Evolutionary conservation across 176 grass and related monocot genomes (phyloP).

Genomic region (Cenchrus americanus): DNA sequence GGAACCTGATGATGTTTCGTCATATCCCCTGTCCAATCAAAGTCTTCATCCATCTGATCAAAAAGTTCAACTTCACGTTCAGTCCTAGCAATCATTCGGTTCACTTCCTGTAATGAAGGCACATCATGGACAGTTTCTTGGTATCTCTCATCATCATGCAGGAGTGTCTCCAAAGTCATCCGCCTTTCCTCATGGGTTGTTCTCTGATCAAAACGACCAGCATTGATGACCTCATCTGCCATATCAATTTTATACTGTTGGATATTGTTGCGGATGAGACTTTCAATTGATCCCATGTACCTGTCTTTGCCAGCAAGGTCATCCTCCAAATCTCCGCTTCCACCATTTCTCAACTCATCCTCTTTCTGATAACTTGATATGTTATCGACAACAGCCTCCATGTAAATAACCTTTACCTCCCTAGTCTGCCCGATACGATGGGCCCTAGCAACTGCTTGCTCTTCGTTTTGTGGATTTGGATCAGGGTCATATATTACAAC

Average conservation of each 20-base stretch:
- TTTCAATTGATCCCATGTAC: slow-evolving; percentile 95
- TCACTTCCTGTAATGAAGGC: slow-evolving; percentile 95
- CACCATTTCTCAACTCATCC: slow-evolving; percentile 93
- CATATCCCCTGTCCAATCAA: slow-evolving; percentile 97
- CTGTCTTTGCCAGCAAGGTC: slow-evolving; percentile 97
- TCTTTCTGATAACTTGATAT: slow-evolving; percentile 97
- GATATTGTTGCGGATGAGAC: slow-evolving; percentile 96
- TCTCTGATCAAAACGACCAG: slow-evolving; percentile 99
- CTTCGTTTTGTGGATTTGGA: slow-evolving; percentile 97
- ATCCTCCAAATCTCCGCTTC: slow-evolving; percentile 76
- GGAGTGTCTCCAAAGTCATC: slow-evolving; percentile 87
- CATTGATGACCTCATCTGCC: slow-evolving; percentile 99
- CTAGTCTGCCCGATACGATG: slow-evolving; percentile 98
- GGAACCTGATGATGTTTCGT: slow-evolving; percentile 78
- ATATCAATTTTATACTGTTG: slow-evolving; percentile 99
- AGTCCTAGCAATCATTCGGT: slow-evolving; percentile 98
- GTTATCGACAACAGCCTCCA: slow-evolving; percentile 97
- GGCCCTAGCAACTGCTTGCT: slow-evolving; percentile 97
- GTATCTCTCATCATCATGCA: slow-evolving; percentile 97
- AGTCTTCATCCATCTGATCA: slow-evolving; percentile 99
- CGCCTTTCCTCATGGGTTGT: slow-evolving; percentile 98
- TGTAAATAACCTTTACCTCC: slow-evolving; percentile 99
- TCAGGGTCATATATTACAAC: slow-evolving; percentile 99
- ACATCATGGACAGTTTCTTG: slow-evolving; percentile 97
- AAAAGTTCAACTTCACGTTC: slow-evolving; percentile 91